phyloP scores from a whole-genome alignment of 257 asterid species.

The Fraxinus pennsylvanica region DNA sequence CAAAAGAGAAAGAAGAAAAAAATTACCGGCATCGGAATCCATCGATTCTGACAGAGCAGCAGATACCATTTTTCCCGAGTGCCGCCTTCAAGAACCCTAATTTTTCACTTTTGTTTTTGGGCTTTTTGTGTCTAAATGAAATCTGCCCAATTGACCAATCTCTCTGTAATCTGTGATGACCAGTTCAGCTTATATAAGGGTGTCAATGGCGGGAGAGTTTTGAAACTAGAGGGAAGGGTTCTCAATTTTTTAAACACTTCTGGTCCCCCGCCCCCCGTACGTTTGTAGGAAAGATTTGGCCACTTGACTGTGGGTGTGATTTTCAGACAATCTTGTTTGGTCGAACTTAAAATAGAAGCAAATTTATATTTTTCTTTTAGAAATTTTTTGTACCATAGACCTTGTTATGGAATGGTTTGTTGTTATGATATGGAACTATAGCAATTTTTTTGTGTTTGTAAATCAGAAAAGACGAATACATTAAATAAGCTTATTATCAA shows the following conservation, averaged over 20 bases:
- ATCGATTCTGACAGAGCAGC: not conserved
- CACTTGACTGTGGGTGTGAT: not conserved
- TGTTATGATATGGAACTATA: too few species aligned
- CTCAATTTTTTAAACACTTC: not conserved
- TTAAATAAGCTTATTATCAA: too few species aligned
- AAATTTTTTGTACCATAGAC: too few species aligned
- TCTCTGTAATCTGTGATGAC: not conserved
- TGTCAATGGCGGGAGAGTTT: not conserved
- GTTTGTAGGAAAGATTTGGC: not conserved
- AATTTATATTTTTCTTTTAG: too few species aligned
- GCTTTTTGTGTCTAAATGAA: not conserved
- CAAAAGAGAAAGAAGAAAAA: not conserved
- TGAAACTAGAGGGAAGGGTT: not conserved
- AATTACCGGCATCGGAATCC: slow-evolving; percentile 14
- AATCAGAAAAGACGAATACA: too few species aligned
- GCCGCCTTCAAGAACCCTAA: not conserved
- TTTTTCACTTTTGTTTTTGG: not conserved
- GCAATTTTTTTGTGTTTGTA: too few species aligned
- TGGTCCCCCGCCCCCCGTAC: not conserved
- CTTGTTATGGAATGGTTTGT: too few species aligned
- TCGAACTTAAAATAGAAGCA: not conserved
- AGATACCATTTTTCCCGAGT: not conserved
- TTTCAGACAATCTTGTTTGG: not conserved
- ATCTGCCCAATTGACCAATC: not conserved
- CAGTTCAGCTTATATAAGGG: not conserved